These are phyloP conservation scores for Rhizoctonia solani DNA, from an alignment of 1,284 basidiomycete species.

Conservation along the genomic window DNA sequence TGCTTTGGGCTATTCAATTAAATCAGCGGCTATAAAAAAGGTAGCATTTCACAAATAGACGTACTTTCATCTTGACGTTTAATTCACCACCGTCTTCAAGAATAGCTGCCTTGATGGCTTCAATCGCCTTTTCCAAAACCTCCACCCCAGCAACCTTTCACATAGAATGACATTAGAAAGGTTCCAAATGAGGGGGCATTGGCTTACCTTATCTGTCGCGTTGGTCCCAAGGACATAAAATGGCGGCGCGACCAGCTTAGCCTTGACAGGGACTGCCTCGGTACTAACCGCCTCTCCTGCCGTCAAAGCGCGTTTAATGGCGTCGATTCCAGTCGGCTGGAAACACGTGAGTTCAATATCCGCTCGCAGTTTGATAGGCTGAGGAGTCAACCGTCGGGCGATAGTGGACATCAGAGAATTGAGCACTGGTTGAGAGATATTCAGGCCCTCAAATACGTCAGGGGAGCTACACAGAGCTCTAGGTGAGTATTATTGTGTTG, in stretches of 20 bases:
- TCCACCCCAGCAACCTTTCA: conserved; percentile 70
- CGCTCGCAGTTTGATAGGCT: conserved; percentile 98
- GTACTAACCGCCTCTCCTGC: conserved; percentile 88
- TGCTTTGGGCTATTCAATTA: conserved; percentile 76
- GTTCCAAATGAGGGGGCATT: neutral
- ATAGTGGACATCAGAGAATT: conserved; percentile 82
- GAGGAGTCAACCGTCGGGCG: conserved; percentile 92
- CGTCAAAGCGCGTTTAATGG: conserved; percentile 89
- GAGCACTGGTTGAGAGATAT: conserved; percentile 61
- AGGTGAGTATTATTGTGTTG: neutral
- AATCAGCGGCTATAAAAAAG: neutral
- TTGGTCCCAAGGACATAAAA: conserved; percentile 96
- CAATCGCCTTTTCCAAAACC: conserved; percentile 90
- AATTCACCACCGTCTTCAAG: conserved; percentile 83
- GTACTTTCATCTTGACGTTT: conserved; percentile 95
- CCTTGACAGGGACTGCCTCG: conserved; percentile 94
- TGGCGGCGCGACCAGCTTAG: conserved; percentile 94
- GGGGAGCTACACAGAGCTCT: conserved; percentile 44
- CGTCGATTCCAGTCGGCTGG: conserved; percentile 95
- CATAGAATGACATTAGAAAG: neutral
- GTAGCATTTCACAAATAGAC: conserved; percentile 38
- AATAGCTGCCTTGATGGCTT: conserved; percentile 84
- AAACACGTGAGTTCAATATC: conserved; percentile 99
- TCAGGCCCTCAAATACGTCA: conserved; percentile 78
- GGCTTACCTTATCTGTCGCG: conserved; percentile 87